Conservation (phyloP, 305 asterid genomes). For the Monarda citriodora region DNA sequence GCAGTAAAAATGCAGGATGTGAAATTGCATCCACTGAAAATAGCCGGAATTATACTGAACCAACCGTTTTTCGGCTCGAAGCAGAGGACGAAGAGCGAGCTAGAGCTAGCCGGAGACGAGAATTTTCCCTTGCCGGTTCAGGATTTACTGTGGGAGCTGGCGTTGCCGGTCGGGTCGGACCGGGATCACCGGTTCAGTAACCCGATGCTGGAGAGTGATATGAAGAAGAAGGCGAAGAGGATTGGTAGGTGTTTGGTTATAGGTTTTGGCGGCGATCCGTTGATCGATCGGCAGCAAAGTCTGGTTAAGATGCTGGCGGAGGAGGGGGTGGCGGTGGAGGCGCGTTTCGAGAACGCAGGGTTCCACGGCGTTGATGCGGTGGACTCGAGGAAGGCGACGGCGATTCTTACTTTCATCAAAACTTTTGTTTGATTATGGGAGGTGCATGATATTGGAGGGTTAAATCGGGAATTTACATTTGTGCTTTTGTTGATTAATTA, state of each 20-base stretch:
- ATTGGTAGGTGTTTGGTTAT: constrained; percentile 76
- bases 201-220: constrained; percentile 44
- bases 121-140: constrained; percentile 64
- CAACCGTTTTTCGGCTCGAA: constrained; percentile 82
- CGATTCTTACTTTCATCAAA: constrained; percentile 54
- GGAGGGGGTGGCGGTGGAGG: constrained; percentile 71
- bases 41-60: constrained; percentile 57
- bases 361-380: constrained; percentile 69
- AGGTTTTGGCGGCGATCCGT: constrained; percentile 81
- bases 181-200: constrained; percentile 78
- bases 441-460: neutral
- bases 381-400: constrained; percentile 56
- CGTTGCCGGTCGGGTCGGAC: constrained; percentile 65
- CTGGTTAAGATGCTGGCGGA: constrained; percentile 62
- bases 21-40: constrained; percentile 37
- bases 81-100: constrained; percentile 56
- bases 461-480: constrained; percentile 1
- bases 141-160: constrained; percentile 84
- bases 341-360: constrained; percentile 73
- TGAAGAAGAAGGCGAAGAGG: constrained; percentile 35
- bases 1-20: constrained; percentile 11
- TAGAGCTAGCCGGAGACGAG: constrained; percentile 50
- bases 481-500: neutral
- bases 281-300: constrained; percentile 76
- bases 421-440: constrained; percentile 49